Base-by-base conservation (phyloP, 352 stramenopile genomes). In the Phytophthora capsici region DNA sequence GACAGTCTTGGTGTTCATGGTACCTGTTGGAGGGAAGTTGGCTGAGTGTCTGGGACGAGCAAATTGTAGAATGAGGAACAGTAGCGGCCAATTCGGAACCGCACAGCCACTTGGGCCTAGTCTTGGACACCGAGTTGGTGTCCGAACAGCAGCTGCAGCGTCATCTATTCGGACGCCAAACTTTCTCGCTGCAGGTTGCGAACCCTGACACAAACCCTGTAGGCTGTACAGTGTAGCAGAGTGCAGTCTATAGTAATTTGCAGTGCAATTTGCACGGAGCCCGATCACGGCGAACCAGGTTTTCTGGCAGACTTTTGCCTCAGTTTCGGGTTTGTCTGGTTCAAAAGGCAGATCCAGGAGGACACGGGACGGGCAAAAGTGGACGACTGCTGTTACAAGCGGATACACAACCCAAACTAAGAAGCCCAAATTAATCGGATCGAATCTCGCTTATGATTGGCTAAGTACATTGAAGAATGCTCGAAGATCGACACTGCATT, bases 1-100 rank as follows among this genome's bases (percentile, higher is more conserved):
- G 49, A 66, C 5, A 19, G 59, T 60, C 47, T 69, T 65, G 36
- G 46, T 32, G 64, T 73, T 73, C 65, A 73, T 73, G 38, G 32
- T 69, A 58, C 57, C 45, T 73, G 47, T 38, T 57, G 40, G 59
- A 19, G 25, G 37, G 37, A 28, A 13, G 37, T 2, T 34, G 16
- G 28, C 23, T 65, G 62, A 20, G 48, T 63, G 52, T 59, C 40
- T 41, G 43, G 22, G 55, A 44, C 52, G 49, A 57, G 47, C 56
- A 70, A 65, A 30, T 65, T 65, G 34, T 26, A 17, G 54, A 70
- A 51, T 70, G 62, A 56, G 25, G 25, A 28, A 28, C 25, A 8
- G 2, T 4, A 8, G 25, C 25, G 34, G 16, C 34, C 12, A 41
- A 41, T 12, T 41, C 28, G 28, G 7, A 32, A 32, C 28, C 28